A percentile compares a stretch with the other conserved stretches of the same genome.
Evolutionary conservation across 2,329 filamentous ascomycete genomes (phyloP).

Genomic region (Colletotrichum viniferum): DNA sequence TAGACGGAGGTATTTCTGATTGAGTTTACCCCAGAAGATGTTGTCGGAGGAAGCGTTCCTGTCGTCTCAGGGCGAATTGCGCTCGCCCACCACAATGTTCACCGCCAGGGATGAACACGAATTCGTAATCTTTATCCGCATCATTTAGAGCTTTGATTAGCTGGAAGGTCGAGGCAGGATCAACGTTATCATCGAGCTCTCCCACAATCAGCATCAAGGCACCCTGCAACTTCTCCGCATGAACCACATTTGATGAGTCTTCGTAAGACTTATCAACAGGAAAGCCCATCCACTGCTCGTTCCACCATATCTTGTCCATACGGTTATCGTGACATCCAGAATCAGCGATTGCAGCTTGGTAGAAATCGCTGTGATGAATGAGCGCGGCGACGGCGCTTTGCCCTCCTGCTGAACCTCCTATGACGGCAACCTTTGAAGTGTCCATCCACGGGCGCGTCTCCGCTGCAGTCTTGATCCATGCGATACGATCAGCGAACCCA

Average conservation of each 20-base stretch:
- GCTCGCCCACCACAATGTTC: background rate
- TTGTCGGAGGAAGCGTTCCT: background rate
- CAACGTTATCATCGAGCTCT: constrained; percentile 32
- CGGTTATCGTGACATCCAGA: constrained; percentile 35
- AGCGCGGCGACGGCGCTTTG: constrained; percentile 31
- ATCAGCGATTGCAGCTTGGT: constrained; percentile 30
- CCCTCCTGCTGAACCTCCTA: constrained; percentile 33
- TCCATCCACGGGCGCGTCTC: constrained; percentile 32
- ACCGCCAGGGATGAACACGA: constrained; percentile 30
- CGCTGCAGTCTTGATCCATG: constrained; percentile 31
- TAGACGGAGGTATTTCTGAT: background rate
- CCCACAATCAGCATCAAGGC: constrained; percentile 32
- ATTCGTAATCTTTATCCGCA: constrained; percentile 32
- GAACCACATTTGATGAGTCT: constrained; percentile 29
- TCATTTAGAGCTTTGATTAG: constrained; percentile 29
- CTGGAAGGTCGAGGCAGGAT: constrained; percentile 33
- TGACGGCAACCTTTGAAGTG: constrained; percentile 29
- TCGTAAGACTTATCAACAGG: constrained; percentile 32
- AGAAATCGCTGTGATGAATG: constrained; percentile 31
- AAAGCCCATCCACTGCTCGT: constrained; percentile 36
- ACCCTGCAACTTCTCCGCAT: constrained; percentile 30
- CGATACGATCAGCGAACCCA: constrained; percentile 32
- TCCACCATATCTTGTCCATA: constrained; percentile 35
- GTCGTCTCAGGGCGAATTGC: background rate
- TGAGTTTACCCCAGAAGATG: background rate